Evolutionary conservation across 345 rosid genomes (phyloP), one percentile per base, ranked within the genome.

Genomic region (Salix udensis): DNA sequence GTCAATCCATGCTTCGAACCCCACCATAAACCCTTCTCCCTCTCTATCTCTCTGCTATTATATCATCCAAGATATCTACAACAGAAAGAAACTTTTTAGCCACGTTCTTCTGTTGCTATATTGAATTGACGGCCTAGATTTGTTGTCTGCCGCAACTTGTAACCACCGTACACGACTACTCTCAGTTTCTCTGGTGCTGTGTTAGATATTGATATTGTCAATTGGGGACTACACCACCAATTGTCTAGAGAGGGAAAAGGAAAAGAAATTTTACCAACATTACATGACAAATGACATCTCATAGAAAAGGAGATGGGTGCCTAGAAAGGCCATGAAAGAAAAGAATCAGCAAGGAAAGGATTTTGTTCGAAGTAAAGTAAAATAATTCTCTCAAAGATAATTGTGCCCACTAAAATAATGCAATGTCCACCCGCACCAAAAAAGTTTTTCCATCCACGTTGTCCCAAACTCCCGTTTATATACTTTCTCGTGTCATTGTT

Each of bases 271-370:
- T 53, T 31, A 66, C 78, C 78, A 69, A 18, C 71, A 78, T 67
- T 50, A 28, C 64, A 28, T 50, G 79, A 71, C 72, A 74, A 58
- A 36, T 60, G 73, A 70, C 72, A 8, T 80, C 58, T 50, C 74
- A 71, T 0, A 44, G 2, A 31, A 84, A 84, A 70, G 28, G 6
- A 37, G 72, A 26, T 67, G 40, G 53, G 24, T 68, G 55, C 26
- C 37, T 18, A 9, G 19, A 2, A 40, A 36, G 67, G n/a, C 3
- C 7, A 50, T 50, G 50, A 67, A 75, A n/a, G 31, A 24, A n/a
- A n/a, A 64, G 16, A 44, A 8, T 34, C 31, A 34, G 64, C 72
- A 21, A 39, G 46, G 24, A 61, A 61, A 14, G 50, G 52, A 70
- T 65, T 65, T 64, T 44, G 76, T 28, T 28, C 39, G 18, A n/a